Conservation (phyloP, 257 asterid species). For the Mitragyna speciosa region DNA sequence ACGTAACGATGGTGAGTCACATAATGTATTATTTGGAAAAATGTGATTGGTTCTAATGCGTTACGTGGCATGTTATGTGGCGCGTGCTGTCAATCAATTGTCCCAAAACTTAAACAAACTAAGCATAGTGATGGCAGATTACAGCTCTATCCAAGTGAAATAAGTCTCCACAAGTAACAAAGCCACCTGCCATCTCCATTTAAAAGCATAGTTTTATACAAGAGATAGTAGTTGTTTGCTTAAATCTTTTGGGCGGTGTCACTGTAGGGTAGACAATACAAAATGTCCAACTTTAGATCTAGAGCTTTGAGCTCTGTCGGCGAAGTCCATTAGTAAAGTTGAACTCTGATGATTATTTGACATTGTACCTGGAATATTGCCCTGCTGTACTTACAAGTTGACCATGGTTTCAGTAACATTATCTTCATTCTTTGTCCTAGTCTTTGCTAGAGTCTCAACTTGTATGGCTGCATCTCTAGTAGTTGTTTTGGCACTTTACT, state of each 20-base stretch:
- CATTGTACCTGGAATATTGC: not conserved
- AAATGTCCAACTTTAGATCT: not conserved
- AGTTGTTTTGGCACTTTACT: constrained; percentile 61
- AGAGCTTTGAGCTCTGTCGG: constrained; percentile 15
- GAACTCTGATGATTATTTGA: constrained; percentile 7
- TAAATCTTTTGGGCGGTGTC: no score
- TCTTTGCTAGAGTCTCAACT: constrained; percentile 68
- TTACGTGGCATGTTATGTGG: no score
- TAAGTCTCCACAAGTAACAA: not conserved
- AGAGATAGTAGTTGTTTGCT: no score
- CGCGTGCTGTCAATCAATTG: not conserved
- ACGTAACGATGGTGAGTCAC: no score
- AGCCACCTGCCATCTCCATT: not conserved
- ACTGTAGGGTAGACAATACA: not conserved
- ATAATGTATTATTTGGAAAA: no score
- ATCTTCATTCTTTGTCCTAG: constrained; percentile 35
- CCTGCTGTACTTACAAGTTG: not conserved
- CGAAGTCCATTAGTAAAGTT: constrained; percentile 11
- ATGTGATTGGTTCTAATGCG: no score
- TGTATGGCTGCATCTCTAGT: constrained; percentile 68
- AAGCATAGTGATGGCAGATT: not conserved
- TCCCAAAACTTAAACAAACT: not conserved
- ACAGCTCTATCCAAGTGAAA: not conserved
- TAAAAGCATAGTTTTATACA: not conserved
- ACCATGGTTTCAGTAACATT: constrained; percentile 45